Evolutionary conservation across 1,284 basidiomycete species (phyloP).

Genomic region (Irpex lacteus): DNA sequence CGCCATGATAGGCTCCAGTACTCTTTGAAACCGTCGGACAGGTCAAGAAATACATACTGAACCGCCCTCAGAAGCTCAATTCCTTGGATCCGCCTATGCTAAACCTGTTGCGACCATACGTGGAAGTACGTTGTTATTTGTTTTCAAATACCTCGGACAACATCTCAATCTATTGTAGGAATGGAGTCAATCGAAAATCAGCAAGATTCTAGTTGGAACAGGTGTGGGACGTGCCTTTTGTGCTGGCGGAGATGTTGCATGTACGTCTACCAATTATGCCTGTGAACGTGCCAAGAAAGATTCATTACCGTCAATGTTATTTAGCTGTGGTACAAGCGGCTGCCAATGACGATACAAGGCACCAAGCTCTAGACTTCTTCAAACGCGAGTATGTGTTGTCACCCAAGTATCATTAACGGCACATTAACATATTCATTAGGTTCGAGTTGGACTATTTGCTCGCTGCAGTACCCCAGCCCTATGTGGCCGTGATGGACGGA

Average conservation of each 20-base stretch:
- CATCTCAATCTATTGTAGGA: constrained; percentile 44
- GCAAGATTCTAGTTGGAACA: constrained; percentile 75
- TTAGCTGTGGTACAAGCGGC: constrained; percentile 55
- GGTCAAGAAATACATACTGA: constrained; percentile 73
- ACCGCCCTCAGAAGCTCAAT: constrained; percentile 85
- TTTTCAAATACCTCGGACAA: background rate
- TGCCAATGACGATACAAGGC: constrained; percentile 46
- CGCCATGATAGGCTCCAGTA: constrained; percentile 47
- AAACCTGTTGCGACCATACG: constrained; percentile 62
- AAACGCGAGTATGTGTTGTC: constrained; percentile 69
- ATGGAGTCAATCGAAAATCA: constrained; percentile 76
- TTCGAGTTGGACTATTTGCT: constrained; percentile 90
- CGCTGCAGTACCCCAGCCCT: constrained; percentile 80
- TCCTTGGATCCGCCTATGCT: constrained; percentile 88
- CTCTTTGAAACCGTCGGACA: constrained; percentile 67
- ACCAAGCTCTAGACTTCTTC: constrained; percentile 82
- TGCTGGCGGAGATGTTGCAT: constrained; percentile 90
- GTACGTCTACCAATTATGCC: constrained; percentile 42
- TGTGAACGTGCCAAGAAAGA: background rate
- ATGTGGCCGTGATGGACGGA: constrained; percentile 89
- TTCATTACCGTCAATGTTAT: background rate
- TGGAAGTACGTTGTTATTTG: constrained; percentile 54
- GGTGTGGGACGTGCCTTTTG: constrained; percentile 87
- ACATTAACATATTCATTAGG: constrained; percentile 34
- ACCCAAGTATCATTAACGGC: background rate